Percentiles rank a stretch among this genome's conserved stretches.
Conservation (phyloP, 306 rosid species). For the Glycine soja region DNA sequence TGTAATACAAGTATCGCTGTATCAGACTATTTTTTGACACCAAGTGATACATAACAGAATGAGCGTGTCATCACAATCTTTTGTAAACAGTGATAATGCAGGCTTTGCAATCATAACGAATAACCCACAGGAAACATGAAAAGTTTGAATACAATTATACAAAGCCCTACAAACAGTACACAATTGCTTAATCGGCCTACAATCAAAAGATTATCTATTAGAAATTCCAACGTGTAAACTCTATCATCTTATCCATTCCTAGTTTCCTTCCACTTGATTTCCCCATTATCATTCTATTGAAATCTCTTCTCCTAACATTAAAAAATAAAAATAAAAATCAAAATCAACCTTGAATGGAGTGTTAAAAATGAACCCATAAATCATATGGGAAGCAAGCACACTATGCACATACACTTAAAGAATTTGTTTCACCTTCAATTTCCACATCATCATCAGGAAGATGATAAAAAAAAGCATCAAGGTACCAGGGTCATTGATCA, state of each 20-base stretch:
- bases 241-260: too few species aligned
- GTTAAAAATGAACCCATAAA: conserved; percentile 13
- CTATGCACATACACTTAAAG: neutral
- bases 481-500: conserved; percentile 79
- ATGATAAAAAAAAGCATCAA: conserved; percentile 73
- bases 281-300: neutral
- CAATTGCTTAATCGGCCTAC: neutral
- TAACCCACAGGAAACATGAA: neutral
- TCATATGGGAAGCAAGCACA: neutral
- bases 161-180: neutral
- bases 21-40: neutral
- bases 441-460: conserved; percentile 59
- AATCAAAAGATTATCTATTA: conserved; percentile 6
- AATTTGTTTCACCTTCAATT: conserved; percentile 34
- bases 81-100: neutral
- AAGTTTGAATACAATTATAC: neutral
- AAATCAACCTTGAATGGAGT: too few species aligned
- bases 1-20: neutral
- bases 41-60: neutral
- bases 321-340: neutral
- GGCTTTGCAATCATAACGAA: neutral
- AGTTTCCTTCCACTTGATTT: neutral
- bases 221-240: conserved; percentile 18
- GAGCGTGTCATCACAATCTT: neutral
- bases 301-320: conserved; percentile 21